A percentile compares a stretch with the other conserved stretches of the same genome.
phyloP scores from a whole-genome alignment of 2,329 filamentous ascomycete genomes.

The Pleoardoris graminearum region DNA sequence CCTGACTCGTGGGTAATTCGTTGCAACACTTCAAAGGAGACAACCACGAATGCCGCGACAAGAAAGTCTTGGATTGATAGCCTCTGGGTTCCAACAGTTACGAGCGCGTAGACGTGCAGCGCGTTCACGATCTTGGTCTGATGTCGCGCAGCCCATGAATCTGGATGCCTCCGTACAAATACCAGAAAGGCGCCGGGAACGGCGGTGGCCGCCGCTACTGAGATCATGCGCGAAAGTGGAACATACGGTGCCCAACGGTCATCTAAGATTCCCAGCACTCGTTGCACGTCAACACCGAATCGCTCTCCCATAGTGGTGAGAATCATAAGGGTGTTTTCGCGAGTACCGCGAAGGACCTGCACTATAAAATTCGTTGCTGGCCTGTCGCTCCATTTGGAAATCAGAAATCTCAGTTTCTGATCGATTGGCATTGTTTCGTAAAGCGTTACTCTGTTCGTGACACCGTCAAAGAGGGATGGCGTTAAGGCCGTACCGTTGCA shows the following conservation, averaged over 20 bases:
- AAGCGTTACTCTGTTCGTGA: constrained; percentile 10
- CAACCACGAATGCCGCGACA: constrained; percentile 35
- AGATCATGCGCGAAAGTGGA: constrained; percentile 23
- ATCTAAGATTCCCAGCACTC: constrained; percentile 5
- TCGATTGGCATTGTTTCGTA: constrained; percentile 12
- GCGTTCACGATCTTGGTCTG: constrained; percentile 23
- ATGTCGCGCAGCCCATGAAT: constrained; percentile 28
- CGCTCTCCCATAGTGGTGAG: constrained; percentile 15
- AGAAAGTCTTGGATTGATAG: constrained; percentile 26
- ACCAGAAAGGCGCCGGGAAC: constrained; percentile 24
- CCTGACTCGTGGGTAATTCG: constrained; percentile 21
- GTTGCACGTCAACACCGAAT: constrained; percentile 13
- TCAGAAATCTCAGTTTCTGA: constrained; percentile 13
- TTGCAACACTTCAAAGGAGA: constrained; percentile 37
- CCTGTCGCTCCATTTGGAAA: constrained; percentile 19
- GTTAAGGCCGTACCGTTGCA: constrained; percentile 10
- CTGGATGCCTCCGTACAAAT: constrained; percentile 17
- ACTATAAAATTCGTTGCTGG: constrained; percentile 17
- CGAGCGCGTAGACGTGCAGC: constrained; percentile 28
- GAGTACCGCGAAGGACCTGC: constrained; percentile 16
- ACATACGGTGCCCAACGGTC: constrained; percentile 21
- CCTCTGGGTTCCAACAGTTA: constrained; percentile 26
- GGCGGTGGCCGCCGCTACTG: constrained; percentile 24
- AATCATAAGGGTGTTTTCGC: constrained; percentile 11
- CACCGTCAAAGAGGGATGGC: constrained; percentile 1